phyloP scores from a whole-genome alignment of 2,329 filamentous ascomycete species.

The Exserohilum turcica region DNA sequence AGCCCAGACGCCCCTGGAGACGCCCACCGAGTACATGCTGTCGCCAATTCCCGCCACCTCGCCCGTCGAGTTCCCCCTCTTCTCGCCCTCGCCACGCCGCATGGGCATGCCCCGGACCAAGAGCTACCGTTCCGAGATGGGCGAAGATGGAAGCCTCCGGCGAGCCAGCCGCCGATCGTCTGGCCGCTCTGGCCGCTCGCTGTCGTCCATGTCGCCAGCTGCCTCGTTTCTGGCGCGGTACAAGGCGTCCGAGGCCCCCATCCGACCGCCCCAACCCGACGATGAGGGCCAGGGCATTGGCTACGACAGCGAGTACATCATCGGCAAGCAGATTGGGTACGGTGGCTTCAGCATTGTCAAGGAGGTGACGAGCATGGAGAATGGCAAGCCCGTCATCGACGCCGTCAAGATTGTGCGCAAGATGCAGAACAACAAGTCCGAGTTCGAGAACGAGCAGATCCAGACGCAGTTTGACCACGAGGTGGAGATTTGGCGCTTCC shows the following conservation, averaged over 20 bases:
- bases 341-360: slow-evolving; percentile 71
- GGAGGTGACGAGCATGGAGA: slow-evolving; percentile 67
- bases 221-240: slow-evolving; percentile 64
- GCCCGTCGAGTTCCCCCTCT: slow-evolving; percentile 44
- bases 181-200: slow-evolving; percentile 55
- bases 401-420: slow-evolving; percentile 73
- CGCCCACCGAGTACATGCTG: slow-evolving; percentile 40
- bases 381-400: slow-evolving; percentile 58
- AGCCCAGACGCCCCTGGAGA: slow-evolving; percentile 46
- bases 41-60: slow-evolving; percentile 44
- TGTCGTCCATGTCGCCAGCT: slow-evolving; percentile 61
- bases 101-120: slow-evolving; percentile 38
- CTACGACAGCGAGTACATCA: slow-evolving; percentile 64
- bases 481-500: slow-evolving; percentile 69
- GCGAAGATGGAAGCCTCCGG: slow-evolving; percentile 43
- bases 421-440: slow-evolving; percentile 59
- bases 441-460: slow-evolving; percentile 67
- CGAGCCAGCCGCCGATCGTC: slow-evolving; percentile 49
- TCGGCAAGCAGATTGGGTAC: slow-evolving; percentile 68
- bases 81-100: slow-evolving; percentile 31
- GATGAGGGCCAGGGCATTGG: slow-evolving; percentile 71
- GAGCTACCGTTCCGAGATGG: slow-evolving; percentile 41
- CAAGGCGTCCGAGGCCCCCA: slow-evolving; percentile 44
- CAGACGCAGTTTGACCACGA: slow-evolving; percentile 73
- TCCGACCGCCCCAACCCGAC: slow-evolving; percentile 60